Evolutionary conservation across 495 filamentous ascomycete species (phyloP), one percentile per base, ranked within the genome.

Genomic region (Daldinia concentrica): DNA sequence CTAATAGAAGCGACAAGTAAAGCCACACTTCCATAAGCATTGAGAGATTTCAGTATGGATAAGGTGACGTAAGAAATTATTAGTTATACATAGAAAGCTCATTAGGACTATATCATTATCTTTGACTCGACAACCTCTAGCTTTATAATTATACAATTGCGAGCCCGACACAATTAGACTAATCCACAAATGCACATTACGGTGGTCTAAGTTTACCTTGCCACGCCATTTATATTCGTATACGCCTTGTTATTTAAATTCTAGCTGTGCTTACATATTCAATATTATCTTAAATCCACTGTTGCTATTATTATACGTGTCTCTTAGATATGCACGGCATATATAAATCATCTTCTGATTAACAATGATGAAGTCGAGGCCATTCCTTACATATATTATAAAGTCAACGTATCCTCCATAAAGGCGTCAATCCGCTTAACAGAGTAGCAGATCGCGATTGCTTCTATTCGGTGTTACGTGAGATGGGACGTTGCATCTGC

Each of bases 401-500:
- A 29, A 17, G 30, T n/a, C 50, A 30, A 54, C 26, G 14, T 26
- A 34, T 58, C 17, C 30, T 41, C 34, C 17, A 39, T 1, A 15
- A 15, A 26, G 2, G 19, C 58, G 2, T 60, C 37, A 6, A 41
- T 6, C 5, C 22, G 1, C 11, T 1, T 1, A 43, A 3, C 14
- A 60, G 27, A 43, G 26, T 29, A 48, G 9, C 26, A 48, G 19
- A n/a, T 4, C 7, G 55, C 17, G 5, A 14, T 37, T 26, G 17
- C 19, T 58, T 41, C 12, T 6, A 39, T 19, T 22, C 22, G 30
- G 29, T 43, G 36, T 61, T 61, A 61, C 45, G 57, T 68, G 24
- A 56, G 29, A 62, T 69, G 66, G 63, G 66, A 69, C 66, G 66
- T 69, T 69, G 43, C 66, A 63, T 69, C 59, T 58, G 19, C 4